Evolutionary conservation across 768 basidiomycete species (phyloP), one percentile per base, ranked within the genome.

Genomic region (Auricularia heimuer): DNA sequence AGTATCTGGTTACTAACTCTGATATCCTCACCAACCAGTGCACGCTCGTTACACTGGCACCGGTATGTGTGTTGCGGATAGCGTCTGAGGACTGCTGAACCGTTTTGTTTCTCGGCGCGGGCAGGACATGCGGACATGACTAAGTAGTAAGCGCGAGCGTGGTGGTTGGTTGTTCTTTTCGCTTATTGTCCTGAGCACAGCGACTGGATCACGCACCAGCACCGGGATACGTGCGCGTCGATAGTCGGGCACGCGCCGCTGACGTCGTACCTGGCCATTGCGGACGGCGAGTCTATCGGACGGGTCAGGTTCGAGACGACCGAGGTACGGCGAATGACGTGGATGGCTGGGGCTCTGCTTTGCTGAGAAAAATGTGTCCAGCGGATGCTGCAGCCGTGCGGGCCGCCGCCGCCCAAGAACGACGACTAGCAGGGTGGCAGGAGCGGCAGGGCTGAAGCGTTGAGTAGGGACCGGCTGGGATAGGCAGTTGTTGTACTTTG

Each of bases 181-280:
- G 37, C 14, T 36, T 37, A 35, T 29, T 29, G 45, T 60, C 42
- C 16, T 6, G 35, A 3, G 18, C 35, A 2, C 72, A 98, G 96
- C 76, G 96, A 98, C 73, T 98, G 96, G 96, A 76, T 96, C 58
- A 97, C 94, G 6, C 93, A 98, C 76, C 96, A 98, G 72, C 95
- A 98, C 77, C 87, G 96, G 51, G 96, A 98, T 74, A 95, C 94
- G n/a, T 78, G 92, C 67, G 79, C 95, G 29, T 90, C 95, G 8
- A 94, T 98, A 67, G 86, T 94, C 56, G 94, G 96, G 2, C 97
- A 99, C 74, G 83, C 93, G 3, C 82, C 91, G 0, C 77, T 99
- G 64, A 79, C 86, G 14, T 92, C 92, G 2, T 99, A 89, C 73
- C 80, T 98, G 58, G 87, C 94, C 1, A 86, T 98, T 70, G 95